Evolutionary conservation across 164 flowering plant species (phyloP).

Genomic region (Tetracentron sinense): DNA sequence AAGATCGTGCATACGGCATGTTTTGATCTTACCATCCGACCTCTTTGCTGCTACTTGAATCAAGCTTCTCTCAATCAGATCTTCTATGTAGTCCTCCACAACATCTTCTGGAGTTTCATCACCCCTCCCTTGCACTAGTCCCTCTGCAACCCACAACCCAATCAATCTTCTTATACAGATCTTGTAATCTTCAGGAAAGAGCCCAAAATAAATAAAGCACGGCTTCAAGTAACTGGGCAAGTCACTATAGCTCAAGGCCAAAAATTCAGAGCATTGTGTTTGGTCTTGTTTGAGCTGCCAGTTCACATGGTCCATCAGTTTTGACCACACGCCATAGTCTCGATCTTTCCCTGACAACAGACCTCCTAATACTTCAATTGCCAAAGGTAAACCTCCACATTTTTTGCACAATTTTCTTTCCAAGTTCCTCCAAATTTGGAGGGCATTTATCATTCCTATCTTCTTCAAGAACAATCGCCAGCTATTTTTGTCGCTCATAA

Average conservation of each 20-base stretch:
- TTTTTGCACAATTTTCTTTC: conserved; percentile 17
- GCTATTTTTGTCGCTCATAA: conserved; percentile 16
- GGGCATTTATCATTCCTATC: conserved; percentile 10
- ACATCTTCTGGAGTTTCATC: conserved; percentile 15
- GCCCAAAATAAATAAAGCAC: conserved; percentile 25
- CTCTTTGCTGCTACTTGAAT: conserved; percentile 18
- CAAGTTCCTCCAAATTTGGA: conserved; percentile 8
- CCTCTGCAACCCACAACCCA: conserved; percentile 34
- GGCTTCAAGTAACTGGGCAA: conserved; percentile 15
- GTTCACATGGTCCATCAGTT: background rate
- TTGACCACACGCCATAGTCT: background rate
- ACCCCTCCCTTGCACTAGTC: conserved; percentile 5
- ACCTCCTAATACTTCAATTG: conserved; percentile 22
- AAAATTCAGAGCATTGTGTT: background rate
- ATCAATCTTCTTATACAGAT: conserved; percentile 22
- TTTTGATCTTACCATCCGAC: conserved; percentile 26
- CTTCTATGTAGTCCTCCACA: conserved; percentile 17
- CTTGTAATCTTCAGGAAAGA: conserved; percentile 26
- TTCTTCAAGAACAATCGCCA: conserved; percentile 29
- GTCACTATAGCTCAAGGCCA: conserved; percentile 16
- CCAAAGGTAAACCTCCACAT: conserved; percentile 34
- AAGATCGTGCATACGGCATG: conserved; percentile 18
- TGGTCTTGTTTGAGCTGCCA: background rate
- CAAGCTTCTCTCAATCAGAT: conserved; percentile 19
- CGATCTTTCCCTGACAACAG: conserved; percentile 7